Conservation (phyloP, 352 stramenopile species). For the Pythium graminicola region DNA sequence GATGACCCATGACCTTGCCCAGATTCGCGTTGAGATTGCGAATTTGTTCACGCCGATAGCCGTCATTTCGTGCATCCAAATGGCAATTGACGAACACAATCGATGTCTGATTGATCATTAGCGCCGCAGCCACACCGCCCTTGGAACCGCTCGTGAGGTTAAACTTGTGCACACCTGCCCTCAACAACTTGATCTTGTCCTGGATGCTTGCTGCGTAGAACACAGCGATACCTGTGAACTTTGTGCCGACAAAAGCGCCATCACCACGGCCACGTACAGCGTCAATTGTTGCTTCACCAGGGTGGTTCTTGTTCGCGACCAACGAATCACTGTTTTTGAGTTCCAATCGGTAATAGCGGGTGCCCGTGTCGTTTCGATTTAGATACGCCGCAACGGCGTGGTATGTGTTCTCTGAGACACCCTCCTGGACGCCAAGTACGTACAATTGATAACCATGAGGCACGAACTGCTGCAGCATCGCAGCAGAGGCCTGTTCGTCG, state of each 20-base stretch:
- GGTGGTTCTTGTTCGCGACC: constrained; percentile 59
- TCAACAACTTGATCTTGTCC: constrained; percentile 65
- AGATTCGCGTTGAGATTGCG: constrained; percentile 69
- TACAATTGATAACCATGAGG: constrained; percentile 84
- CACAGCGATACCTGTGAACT: constrained; percentile 79
- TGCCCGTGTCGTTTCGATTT: constrained; percentile 57
- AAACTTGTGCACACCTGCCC: constrained; percentile 74
- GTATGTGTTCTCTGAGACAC: constrained; percentile 81
- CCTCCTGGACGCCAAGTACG: constrained; percentile 78
- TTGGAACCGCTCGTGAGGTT: constrained; percentile 75
- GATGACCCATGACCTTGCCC: constrained; percentile 71
- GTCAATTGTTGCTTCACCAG: constrained; percentile 63
- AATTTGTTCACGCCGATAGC: constrained; percentile 79
- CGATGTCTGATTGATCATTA: constrained; percentile 70
- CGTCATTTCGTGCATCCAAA: constrained; percentile 74
- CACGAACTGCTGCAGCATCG: constrained; percentile 71
- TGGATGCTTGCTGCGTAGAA: constrained; percentile 56
- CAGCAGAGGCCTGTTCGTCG: constrained; percentile 58
- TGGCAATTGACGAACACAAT: constrained; percentile 85
- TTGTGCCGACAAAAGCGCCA: constrained; percentile 75
- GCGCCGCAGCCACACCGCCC: constrained; percentile 64
- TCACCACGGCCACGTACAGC: constrained; percentile 73
- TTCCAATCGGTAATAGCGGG: constrained; percentile 64
- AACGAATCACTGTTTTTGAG: constrained; percentile 70
- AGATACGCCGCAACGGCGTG: constrained; percentile 70